A percentile compares a stretch with the other conserved stretches of the same genome.
phyloP scores from a whole-genome alignment of 345 rosid species.

The Eucalyptus albens region DNA sequence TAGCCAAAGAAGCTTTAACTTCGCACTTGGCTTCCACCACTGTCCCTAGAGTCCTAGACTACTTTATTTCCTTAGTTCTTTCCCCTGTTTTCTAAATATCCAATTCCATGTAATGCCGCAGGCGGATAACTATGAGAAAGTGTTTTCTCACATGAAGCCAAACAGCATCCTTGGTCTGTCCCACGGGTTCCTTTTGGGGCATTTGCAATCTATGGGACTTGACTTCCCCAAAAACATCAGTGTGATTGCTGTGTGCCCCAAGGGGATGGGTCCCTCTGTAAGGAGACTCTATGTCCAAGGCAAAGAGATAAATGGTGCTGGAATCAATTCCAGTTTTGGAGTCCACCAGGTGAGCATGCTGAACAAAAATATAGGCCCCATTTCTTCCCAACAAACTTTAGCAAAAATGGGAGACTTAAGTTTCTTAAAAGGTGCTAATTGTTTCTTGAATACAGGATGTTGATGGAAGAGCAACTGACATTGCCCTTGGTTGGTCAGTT shows the following conservation, averaged over 20 bases:
- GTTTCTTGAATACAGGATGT: constrained; percentile 43
- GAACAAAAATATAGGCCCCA: background rate
- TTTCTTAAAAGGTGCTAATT: background rate
- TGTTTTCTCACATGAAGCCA: constrained; percentile 85
- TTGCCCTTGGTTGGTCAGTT: constrained; percentile 88
- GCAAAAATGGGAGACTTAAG: background rate
- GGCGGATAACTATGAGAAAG: constrained; percentile 82
- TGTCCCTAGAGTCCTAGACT: background rate
- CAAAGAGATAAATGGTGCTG: constrained; percentile 87
- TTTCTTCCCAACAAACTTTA: background rate
- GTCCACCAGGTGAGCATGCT: constrained; percentile 58
- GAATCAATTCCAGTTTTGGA: constrained; percentile 84
- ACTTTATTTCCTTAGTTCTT: background rate
- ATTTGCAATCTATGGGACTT: constrained; percentile 58
- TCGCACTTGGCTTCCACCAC: background rate
- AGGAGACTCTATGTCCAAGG: constrained; percentile 90
- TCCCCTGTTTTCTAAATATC: background rate
- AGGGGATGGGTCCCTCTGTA: constrained; percentile 90
- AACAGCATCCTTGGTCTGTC: constrained; percentile 94
- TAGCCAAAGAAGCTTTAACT: background rate
- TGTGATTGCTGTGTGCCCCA: constrained; percentile 78
- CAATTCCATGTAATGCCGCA: background rate
- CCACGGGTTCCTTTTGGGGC: constrained; percentile 88
- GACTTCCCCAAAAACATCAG: constrained; percentile 81
- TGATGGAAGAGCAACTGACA: constrained; percentile 80